Base-by-base conservation (phyloP, 768 basidiomycete species). In the Scleroderma bovista region DNA sequence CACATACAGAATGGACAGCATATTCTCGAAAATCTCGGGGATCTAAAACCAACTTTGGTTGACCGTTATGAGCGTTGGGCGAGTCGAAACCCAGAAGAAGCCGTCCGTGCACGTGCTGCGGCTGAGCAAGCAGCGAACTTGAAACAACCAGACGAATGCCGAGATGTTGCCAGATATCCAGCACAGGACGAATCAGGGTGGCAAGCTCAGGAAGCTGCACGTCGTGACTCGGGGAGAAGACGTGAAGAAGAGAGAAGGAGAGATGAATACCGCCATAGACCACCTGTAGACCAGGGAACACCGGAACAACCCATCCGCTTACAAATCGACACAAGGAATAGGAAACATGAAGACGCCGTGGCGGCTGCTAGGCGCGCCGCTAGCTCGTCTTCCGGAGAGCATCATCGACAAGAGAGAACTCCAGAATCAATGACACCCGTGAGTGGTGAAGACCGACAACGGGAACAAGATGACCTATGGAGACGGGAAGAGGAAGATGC, bases 1-100 rank as follows among this genome's bases (percentile, higher is more conserved):
- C 9, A 5, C 9, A 29, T 29, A 55, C 64, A 88, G 85, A 85
- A 88, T 48, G 87, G 87, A 16, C 80, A 87, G 60, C 78, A 86
- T 49, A 86, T 90, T 45, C 75, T 91, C 40, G 75, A 79, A 51
- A 74, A 73, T 54, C 77, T 92, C 29, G 72, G 79, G 43, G 74
- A 78, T 22, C 72, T 92, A 47, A 89, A 88, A 51, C 77, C 79
- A 9, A 58, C 69, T 3, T 74, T 91, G 8, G 76, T 86, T 39
- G 76, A 80, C 38, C 76, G 82, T 15, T 81, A 80, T 55, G 83
- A 86, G 45, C 69, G 73, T 44, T 88, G 84, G 84, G 60, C 67
- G 11, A 65, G 66, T 33, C 66, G 69, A 34, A 69, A 79, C 53
- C 72, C 73, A 7, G 68, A 75, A 43, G 68, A 66, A 26, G 64